Conservation (phyloP, 257 asterid species). For the Lycium barbarum region DNA sequence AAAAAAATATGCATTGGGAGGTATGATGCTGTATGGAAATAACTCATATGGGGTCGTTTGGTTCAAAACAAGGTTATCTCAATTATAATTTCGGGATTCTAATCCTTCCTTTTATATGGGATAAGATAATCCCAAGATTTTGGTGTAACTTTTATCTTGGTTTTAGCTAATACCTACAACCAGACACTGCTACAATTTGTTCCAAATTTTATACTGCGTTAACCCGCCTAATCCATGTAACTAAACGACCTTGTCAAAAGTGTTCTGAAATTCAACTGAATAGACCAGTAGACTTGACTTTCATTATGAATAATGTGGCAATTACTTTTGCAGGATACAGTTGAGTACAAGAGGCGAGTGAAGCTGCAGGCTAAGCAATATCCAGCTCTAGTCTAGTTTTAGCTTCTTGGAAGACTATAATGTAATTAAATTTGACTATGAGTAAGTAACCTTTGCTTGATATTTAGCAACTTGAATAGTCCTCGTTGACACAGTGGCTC, state of each 20-base stretch:
- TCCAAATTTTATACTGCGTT: too few species aligned
- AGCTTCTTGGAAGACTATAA: neutral
- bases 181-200: neutral
- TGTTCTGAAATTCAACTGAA: neutral
- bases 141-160: too few species aligned
- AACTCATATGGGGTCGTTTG: neutral
- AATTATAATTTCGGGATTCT: too few species aligned
- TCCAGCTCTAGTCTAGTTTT: conserved; percentile 38
- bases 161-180: neutral
- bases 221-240: too few species aligned
- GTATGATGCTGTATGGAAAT: neutral
- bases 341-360: conserved; percentile 51
- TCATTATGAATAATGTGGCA: conserved; percentile 10
- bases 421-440: neutral
- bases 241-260: too few species aligned
- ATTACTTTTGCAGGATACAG: conserved; percentile 41
- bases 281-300: neutral
- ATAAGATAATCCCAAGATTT: too few species aligned
- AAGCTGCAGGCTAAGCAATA: conserved; percentile 49
- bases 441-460: neutral
- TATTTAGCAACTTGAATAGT: neutral
- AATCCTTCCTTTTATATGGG: too few species aligned
- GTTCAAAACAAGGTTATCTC: too few species aligned
- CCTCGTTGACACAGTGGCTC: neutral
- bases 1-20: neutral